Evolutionary conservation across 495 filamentous ascomycete species (phyloP).

Genomic region (Penicillium waksmanii): DNA sequence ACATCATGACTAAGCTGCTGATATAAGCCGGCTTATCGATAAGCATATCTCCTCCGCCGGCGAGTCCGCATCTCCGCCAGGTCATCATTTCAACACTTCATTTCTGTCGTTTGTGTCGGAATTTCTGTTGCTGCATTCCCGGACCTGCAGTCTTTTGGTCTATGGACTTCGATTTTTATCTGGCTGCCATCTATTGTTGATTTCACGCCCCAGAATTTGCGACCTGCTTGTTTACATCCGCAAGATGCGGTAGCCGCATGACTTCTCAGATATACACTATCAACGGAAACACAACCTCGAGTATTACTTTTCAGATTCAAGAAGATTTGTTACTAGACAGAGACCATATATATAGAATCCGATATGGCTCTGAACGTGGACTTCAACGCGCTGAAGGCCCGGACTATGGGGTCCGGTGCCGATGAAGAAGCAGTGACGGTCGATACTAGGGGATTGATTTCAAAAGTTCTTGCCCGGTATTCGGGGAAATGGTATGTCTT

Average conservation of each 20-base stretch:
- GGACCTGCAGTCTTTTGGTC: background rate
- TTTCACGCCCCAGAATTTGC: background rate
- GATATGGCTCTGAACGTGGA: conserved; percentile 67
- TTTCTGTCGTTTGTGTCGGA: background rate
- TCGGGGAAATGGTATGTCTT: conserved; percentile 77
- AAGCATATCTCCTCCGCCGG: conserved; percentile 22
- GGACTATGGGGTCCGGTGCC: conserved; percentile 80
- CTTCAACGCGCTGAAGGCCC: conserved; percentile 80
- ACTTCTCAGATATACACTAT: background rate
- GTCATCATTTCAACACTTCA: background rate
- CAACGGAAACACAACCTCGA: background rate
- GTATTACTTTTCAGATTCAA: background rate
- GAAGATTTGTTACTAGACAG: background rate
- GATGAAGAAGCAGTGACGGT: conserved; percentile 99
- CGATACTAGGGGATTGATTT: conserved; percentile 93
- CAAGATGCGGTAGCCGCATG: background rate
- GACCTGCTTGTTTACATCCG: background rate
- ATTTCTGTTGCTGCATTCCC: background rate
- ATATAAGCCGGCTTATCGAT: conserved; percentile 19
- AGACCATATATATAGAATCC: background rate
- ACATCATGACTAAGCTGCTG: conserved; percentile 8
- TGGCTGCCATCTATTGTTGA: background rate
- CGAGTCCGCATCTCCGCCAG: conserved; percentile 2
- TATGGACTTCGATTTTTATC: background rate
- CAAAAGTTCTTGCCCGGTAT: conserved; percentile 95